These are phyloP conservation scores for Ceriops decandra DNA, from an alignment of 345 rosid species.

Conservation along the genomic window DNA sequence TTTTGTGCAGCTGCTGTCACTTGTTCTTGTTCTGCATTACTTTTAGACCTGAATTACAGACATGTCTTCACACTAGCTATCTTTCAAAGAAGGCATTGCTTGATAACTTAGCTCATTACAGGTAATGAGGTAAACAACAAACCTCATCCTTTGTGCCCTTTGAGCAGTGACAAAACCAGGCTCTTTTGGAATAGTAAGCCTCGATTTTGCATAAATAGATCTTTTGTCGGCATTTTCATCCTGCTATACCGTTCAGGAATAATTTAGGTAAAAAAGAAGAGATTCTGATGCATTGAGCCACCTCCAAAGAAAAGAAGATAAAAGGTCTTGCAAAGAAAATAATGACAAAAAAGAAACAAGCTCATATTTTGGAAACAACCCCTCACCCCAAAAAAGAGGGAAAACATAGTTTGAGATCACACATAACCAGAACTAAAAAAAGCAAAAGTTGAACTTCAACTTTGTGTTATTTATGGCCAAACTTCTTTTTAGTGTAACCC, in stretches of 20 bases:
- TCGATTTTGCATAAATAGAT: conserved; percentile 36
- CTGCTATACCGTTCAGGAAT: conserved; percentile 40
- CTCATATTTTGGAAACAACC: too few relatives aligned
- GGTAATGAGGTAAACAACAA: conserved; percentile 9
- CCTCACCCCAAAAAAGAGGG: too few relatives aligned
- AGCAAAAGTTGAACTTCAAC: too few relatives aligned
- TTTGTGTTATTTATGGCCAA: too few relatives aligned
- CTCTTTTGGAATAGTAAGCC: conserved; percentile 80
- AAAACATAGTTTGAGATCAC: too few relatives aligned
- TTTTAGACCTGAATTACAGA: conserved; percentile 59
- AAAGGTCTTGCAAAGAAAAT: not conserved
- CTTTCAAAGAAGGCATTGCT: conserved; percentile 7
- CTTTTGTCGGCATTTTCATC: conserved; percentile 45
- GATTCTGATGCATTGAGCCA: not conserved
- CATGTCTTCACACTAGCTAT: conserved; percentile 11
- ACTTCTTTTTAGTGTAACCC: too few relatives aligned
- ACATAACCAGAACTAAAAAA: too few relatives aligned
- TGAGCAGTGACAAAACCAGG: conserved; percentile 86
- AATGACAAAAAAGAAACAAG: too few relatives aligned
- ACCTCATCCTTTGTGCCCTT: conserved; percentile 81
- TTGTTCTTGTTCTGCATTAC: conserved; percentile 35
- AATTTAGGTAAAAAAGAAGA: not conserved
- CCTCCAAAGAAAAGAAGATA: not conserved
- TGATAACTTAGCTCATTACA: conserved; percentile 9
- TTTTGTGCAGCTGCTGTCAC: conserved; percentile 36